Evolutionary conservation across 1,284 basidiomycete species (phyloP).

Genomic region (Anthracocystis panici-leucophaei): DNA sequence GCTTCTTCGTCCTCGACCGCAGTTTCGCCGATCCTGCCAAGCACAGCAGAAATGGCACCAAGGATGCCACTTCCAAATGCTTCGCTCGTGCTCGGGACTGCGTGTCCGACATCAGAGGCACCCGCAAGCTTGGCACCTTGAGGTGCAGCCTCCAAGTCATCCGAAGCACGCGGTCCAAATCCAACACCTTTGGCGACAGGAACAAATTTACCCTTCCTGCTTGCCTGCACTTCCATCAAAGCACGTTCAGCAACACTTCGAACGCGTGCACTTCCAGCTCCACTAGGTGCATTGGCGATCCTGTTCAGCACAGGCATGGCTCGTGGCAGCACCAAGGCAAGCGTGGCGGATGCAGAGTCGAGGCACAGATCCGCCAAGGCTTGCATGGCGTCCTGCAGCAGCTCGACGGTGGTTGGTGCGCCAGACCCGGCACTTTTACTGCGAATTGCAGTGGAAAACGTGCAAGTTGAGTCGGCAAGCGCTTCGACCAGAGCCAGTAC

Average conservation of each 20-base stretch:
- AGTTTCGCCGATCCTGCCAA: background rate
- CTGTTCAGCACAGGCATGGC: conserved; percentile 24
- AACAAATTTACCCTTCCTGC: conserved; percentile 40
- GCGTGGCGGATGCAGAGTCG: conserved; percentile 29
- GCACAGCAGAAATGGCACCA: conserved; percentile 10
- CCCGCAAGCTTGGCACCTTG: conserved; percentile 36
- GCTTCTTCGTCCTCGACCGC: background rate
- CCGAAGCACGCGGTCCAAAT: conserved; percentile 30
- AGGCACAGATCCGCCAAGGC: conserved; percentile 27
- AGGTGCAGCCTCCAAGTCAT: conserved; percentile 35
- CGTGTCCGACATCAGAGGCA: conserved; percentile 13
- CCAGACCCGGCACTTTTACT: conserved; percentile 13
- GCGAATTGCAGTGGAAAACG: conserved; percentile 19
- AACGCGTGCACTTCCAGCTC: conserved; percentile 14
- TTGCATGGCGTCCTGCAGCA: conserved; percentile 21
- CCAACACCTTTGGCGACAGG: conserved; percentile 45
- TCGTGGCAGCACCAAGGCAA: conserved; percentile 35
- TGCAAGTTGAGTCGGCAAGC: conserved; percentile 33
- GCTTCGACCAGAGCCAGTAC: conserved; percentile 48
- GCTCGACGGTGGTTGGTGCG: conserved; percentile 6
- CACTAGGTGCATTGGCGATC: conserved; percentile 25
- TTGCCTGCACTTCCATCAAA: conserved; percentile 21
- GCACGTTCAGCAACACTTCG: conserved; percentile 19
- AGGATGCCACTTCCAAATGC: conserved; percentile 2
- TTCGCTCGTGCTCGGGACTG: conserved; percentile 19